These are phyloP conservation scores for Morella rubra DNA, from an alignment of 306 rosid genomes.

Conservation along the genomic window DNA sequence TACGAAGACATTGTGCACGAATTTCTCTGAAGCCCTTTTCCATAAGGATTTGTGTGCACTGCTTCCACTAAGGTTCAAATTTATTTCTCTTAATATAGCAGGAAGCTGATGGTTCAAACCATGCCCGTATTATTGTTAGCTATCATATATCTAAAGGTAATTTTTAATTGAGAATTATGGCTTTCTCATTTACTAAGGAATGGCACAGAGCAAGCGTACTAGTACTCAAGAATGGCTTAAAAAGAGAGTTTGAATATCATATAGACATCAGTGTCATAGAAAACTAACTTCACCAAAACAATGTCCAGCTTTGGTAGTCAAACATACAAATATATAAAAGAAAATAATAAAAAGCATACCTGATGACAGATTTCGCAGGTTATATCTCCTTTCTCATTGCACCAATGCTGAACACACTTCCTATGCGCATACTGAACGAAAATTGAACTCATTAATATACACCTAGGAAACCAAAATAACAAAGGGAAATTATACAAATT, in stretches of 20 bases:
- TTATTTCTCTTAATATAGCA: neutral
- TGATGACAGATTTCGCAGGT: conserved; percentile 95
- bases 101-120: conserved; percentile 4
- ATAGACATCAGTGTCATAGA: neutral
- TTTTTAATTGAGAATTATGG: too few species aligned
- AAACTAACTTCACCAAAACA: neutral
- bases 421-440: conserved; percentile 85
- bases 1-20: neutral
- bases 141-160: neutral
- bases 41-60: neutral
- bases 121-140: neutral
- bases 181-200: neutral
- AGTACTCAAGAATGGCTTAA: neutral
- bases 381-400: conserved; percentile 95
- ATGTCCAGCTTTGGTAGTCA: neutral
- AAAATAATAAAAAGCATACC: conserved; percentile 44
- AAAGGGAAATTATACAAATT: conserved; percentile 7
- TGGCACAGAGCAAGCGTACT: neutral
- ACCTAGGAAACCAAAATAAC: conserved; percentile 2
- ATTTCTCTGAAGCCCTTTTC: conserved; percentile 2
- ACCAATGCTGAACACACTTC: conserved; percentile 97
- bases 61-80: neutral
- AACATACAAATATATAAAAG: neutral
- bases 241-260: neutral
- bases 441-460: conserved; percentile 18